Evolutionary conservation across 2,329 filamentous ascomycete genomes (phyloP), one percentile per base, ranked within the genome.

Genomic region (Drechmeria coniospora): DNA sequence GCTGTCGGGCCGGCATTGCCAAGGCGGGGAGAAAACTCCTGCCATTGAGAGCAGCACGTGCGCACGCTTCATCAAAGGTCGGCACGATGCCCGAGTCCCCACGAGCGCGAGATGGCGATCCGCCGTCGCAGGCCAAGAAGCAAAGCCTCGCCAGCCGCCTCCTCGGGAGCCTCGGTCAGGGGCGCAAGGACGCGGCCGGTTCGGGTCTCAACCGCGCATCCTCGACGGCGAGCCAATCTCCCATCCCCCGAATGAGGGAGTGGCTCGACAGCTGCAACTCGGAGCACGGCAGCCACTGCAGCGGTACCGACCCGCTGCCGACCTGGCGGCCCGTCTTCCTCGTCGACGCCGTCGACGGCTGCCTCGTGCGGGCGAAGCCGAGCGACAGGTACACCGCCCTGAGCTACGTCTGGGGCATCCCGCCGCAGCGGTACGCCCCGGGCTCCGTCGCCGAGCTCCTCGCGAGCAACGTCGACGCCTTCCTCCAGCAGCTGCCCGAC

Each of bases 211-310:
- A 50, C 12, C 47, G 50, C 12, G 35, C 48, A 6, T 53, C 53
- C 11, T 39, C 45, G 24, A 42, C 43, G 23, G 36, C 44, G 27
- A 44, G 36, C 23, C 44, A 47, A 17, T 54, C 49, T 8, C 56
- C 56, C 12, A 39, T 57, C 20, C 43, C 42, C 25, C 53, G 51
- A 26, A 48, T 60, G 27, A 49, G 50, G 25, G 50, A 57, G 23
- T 61, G 57, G 57, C 49, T 61, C 19, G 54, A 60, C 31, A 45
- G 45, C 9, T 61, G 57, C 38, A 56, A 55, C 30, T 42, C 43
- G n/a, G 49, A 56, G 27, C 57, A 61, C 29, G 44, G 49, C 10
- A 41, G 47, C 15, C 57, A 61, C 39, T 61, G 57, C 37, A 47
- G 41, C 27, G 42, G 46, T 38, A 32, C 12, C 38, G 32, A 8